Base-by-base conservation (phyloP, 2,329 filamentous ascomycete species). In the Paraphoma sp. region DNA sequence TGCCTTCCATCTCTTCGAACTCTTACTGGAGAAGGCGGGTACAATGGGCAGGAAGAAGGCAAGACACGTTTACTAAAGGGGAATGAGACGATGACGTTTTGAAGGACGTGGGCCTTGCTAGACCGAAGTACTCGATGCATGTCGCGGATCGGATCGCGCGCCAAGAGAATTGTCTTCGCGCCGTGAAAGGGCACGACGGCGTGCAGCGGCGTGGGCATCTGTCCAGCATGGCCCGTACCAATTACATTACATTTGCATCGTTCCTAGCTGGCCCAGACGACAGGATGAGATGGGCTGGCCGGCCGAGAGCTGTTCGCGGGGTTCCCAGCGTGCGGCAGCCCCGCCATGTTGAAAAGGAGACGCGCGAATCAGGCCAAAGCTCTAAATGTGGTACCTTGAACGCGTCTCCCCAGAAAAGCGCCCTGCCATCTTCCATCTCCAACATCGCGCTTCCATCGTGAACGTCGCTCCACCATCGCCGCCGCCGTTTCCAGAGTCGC, bases 331-430 rank as follows among this genome's bases (percentile, higher is more conserved):
- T 47, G 28, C 44, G 8, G 54, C 45, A 59, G 62, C 61, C 63
- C 60, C 68, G 68, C 66, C 63, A 62, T 59, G 47, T 23, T 48
- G 57, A 65, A 66, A 62, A 57, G 55, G 62, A 65, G 61, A 61
- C 55, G 59, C 60, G 58, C 60, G 59, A 65, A 67, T 65, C 60
- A 65, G 59, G 68, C 61, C 63, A 51, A 59, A 63, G 59, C 59
- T 57, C 43, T 59, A 57, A 57, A 57, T 51, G 45, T 45, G 36
- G 52, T 54, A 56, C 59, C 56, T 56, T 52, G 58, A 48, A 72
- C 70, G 70, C 69, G 69, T 71, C 65, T 62, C 62, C 57, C 60
- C 41, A 54, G 47, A 67, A 68, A 64, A 64, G 61, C 60, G 62
- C 54, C 58, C 62, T 56, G 65, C 51, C 63, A 51, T 61, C 45